Base-by-base conservation (phyloP, 768 basidiomycete genomes). In the Pisolithus microcarpus region DNA sequence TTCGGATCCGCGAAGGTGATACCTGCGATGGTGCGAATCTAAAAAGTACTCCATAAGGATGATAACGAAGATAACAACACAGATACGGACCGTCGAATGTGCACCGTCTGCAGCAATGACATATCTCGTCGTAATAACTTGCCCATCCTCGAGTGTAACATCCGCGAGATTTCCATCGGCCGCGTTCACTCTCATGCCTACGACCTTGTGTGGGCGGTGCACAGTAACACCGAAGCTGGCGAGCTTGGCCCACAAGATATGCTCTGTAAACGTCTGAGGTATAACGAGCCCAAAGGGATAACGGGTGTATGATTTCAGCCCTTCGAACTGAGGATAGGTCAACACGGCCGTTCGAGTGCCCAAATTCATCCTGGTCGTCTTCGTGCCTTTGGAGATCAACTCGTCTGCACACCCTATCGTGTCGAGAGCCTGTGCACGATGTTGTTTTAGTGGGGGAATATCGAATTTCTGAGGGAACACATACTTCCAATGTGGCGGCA, bases 81-180 rank as follows among this genome's bases (percentile, higher is more conserved):
- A 21, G 6, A 45, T 54, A 58, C 69, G 45, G 56, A 78, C 79
- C 31, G 59, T 56, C 0, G 78, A 80, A 51, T 60, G 69, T 3
- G 75, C 63, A 4, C 79, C 78, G 56, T 81, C 79, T 5, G 78
- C 77, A 21, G 75, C 78, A 30, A 80, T 56, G 5, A 79, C 71
- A 58, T 77, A 78, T 31, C 68, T 70, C 13, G 78, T 61, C 3
- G 61, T 68, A 36, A 80, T 68, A 11, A 64, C 58, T 34, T 68
- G 68, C 4, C 78, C 78, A 42, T 70, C 67, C 28, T 78, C 75
- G 54, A 81, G 78, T 0, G 60, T 56, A n/a, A 75, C 76, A 13
- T 75, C 68, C 7, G 59, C 67, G 11, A 72, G 23, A 10, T 59
- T 60, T 11, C 49, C 9, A 30, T 71, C 62, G n/a, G 56, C 52